Base-by-base conservation (phyloP, 345 rosid species). In the Gossypium anomalum region DNA sequence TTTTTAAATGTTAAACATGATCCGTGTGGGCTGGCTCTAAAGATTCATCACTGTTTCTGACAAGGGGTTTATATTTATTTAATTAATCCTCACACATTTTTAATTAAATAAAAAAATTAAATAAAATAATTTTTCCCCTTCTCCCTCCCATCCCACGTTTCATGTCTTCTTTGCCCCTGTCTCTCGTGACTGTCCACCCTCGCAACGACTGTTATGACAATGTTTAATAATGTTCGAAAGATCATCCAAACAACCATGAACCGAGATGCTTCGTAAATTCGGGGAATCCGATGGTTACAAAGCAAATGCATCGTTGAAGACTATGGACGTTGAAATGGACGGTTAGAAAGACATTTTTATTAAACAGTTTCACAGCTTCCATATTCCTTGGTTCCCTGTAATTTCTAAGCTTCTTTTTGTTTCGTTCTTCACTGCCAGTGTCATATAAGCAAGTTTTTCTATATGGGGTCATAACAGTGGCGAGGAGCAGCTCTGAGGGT, bases 251-350 rank as follows among this genome's bases (percentile, higher is more conserved):
- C 59, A 70, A 61, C 27, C 25, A 43, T n/a, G 13, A 8, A 27
- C 11, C 59, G 65, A 65, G 27, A 67, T 45, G 73, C 44, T 51
- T 70, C 16, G 9, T 34, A 16, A 65, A 23, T 44, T 76, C 17
- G 9, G 67, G 19, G 72, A 65, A 72, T 72, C 19, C 76, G 85
- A 84, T 82, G 83, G 15, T 60, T 78, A 70, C 89, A 58, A 85
- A 76, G 89, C 25, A n/a, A 41, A 23, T 9, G 73, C 84, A 82
- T 84, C 74, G 82, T 57, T 19, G 70, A 77, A 9, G 75, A 75
- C 83, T 72, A 75, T 57, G 38, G 83, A 20, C 27, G 14, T 22
- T 52, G 29, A 48, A 12, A 45, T 8, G 69, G 69, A 19, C 17
- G 25, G 60, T 56, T 2, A 34, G 57, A 15, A 48, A 59, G 41